A percentile compares a stretch with the other conserved stretches of the same genome.
Conservation (phyloP, 495 filamentous ascomycete species). For the Neurospora tetrasperma region DNA sequence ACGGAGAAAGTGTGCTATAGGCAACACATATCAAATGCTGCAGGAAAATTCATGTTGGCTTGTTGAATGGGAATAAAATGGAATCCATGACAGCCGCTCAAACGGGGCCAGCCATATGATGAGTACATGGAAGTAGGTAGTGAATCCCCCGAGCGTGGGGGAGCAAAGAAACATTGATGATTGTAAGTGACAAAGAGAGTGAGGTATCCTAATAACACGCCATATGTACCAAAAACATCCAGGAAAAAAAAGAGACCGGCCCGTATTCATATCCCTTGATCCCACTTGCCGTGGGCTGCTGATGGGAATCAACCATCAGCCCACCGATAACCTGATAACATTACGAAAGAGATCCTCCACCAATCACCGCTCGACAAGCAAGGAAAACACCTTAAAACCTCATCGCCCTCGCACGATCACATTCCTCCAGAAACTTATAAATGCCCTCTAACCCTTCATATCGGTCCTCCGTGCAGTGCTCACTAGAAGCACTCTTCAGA, state of each 20-base stretch:
- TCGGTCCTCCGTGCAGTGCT: constrained; percentile 38
- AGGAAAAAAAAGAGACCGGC: not conserved
- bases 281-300: not conserved
- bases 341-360: not conserved
- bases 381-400: not conserved
- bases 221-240: not conserved
- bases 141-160: not conserved
- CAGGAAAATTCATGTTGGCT: not conserved
- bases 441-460: constrained; percentile 82
- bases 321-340: not conserved
- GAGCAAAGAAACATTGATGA: not conserved
- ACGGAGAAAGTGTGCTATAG: not conserved
- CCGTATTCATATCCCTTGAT: not conserved
- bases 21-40: not conserved
- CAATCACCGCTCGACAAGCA: not conserved
- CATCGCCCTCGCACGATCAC: constrained; percentile 49
- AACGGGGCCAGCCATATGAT: not conserved
- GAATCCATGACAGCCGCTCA: not conserved
- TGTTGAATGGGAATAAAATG: not conserved
- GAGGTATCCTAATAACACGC: not conserved
- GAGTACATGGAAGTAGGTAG: not conserved
- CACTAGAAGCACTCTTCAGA: constrained; percentile 28
- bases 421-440: constrained; percentile 77
- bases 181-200: constrained; percentile 2
- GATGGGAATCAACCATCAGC: not conserved